Conservation (phyloP, 257 asterid species). For the Galeopsis tetrahit region DNA sequence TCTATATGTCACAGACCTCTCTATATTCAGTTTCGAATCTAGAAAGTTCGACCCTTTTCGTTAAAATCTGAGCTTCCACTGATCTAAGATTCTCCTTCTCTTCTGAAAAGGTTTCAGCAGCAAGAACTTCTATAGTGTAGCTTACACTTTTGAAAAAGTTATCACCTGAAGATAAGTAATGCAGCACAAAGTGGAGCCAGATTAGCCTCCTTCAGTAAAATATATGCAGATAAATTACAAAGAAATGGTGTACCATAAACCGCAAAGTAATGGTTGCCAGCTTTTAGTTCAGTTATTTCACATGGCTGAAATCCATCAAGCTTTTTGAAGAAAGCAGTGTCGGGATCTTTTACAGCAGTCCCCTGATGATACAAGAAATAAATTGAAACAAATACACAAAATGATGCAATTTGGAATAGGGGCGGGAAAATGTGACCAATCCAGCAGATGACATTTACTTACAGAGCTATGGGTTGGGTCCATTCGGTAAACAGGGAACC, state of each 20-base stretch:
- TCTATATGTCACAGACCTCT: constrained; percentile 59
- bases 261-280: constrained; percentile 89
- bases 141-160: constrained; percentile 86
- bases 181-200: constrained; percentile 34
- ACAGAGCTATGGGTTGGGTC: constrained; percentile 77
- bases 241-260: constrained; percentile 73
- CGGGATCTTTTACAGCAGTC: constrained; percentile 83
- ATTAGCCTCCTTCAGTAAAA: constrained; percentile 21
- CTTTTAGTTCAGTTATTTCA: constrained; percentile 84
- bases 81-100: constrained; percentile 84
- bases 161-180: constrained; percentile 63
- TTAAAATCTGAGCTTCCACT: constrained; percentile 83
- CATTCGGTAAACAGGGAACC: constrained; percentile 92
- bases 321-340: constrained; percentile 91
- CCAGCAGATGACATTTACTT: constrained; percentile 39
- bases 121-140: constrained; percentile 86
- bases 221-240: constrained; percentile 28
- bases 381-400: constrained; percentile 22
- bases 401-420: constrained; percentile 13
- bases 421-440: constrained; percentile 8
- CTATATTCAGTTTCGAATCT: constrained; percentile 92
- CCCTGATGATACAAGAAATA: constrained; percentile 42
- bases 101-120: constrained; percentile 70
- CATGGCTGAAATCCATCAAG: constrained; percentile 97
- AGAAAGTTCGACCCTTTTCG: constrained; percentile 89